Percentiles rank a stretch among this genome's conserved stretches.
Evolutionary conservation across 208 protist species (phyloP).

Genomic region (Crithidia expoeki): DNA sequence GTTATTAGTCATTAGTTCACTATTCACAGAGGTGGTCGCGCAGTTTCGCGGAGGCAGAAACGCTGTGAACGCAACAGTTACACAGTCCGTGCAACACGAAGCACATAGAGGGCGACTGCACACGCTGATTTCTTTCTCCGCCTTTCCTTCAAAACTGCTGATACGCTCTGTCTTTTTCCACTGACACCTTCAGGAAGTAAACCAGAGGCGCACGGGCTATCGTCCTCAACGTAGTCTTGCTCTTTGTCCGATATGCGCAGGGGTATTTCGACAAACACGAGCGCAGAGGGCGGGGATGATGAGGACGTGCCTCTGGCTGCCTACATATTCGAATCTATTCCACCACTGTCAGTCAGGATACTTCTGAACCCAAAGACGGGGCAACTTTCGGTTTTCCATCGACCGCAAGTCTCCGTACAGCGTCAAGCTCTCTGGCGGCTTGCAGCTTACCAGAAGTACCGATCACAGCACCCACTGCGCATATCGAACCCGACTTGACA

Average conservation of each 20-base stretch:
- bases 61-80: not conserved
- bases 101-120: not conserved
- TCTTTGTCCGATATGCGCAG: not conserved
- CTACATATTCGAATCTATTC: not conserved
- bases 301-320: slow-evolving; percentile 13
- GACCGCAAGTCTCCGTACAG: too few species aligned
- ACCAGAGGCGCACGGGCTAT: not conserved
- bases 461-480: too few species aligned
- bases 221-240: not conserved
- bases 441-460: too few species aligned
- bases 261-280: too few species aligned
- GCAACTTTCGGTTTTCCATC: too few species aligned
- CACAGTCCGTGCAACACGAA: not conserved
- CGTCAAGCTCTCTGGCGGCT: too few species aligned
- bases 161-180: not conserved
- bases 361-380: not conserved
- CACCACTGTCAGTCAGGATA: not conserved
- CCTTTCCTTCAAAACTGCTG: not conserved
- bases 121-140: not conserved
- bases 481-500: too few species aligned
- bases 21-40: too few species aligned
- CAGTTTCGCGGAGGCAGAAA: too few species aligned
- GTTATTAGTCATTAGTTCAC: too few species aligned
- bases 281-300: not conserved
- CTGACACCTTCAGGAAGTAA: too few species aligned